Base-by-base conservation (phyloP, 345 rosid genomes). In the Eucalyptus curtisii region DNA sequence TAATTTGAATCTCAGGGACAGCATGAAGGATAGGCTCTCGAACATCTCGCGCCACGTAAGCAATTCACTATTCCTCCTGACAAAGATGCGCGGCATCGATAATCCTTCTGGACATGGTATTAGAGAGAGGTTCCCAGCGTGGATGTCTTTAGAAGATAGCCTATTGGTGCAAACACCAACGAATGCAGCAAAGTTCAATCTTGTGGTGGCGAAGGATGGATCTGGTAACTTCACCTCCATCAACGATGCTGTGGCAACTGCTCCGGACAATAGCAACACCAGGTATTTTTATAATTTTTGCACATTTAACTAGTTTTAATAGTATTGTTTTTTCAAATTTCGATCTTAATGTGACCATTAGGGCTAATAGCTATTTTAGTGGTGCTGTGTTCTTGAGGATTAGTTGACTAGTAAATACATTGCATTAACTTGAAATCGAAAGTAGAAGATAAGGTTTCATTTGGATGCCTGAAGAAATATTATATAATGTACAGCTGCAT, bases 191-290 rank as follows among this genome's bases (percentile, higher is more conserved):
- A 68, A 68, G 22, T 68, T 31, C 12, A 42, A 66, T 66, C 42
- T 31, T 7, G 42, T 66, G 22, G 79, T 66, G 79, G 79, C 79
- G 42, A 66, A 31, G 42, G 40, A 31, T 66, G 22, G 79, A 31
- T 31, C 40, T 66, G 40, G 40, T 31, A 15, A n/a, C 15, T 66
- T 66, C 71, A 64, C 37, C 33, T n/a, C 71, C 37, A n/a, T 97
- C 33, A 86, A 86, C 27, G 95, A 92, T 22, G 95, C 99, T 4
- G 93, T 95, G 76, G 94, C 92, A 0, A 96, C 96, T 19, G 96
- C 98, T 90, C 97, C 98, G 3, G 94, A 94, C 90, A 90, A 92
- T 40, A 95, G 96, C 91, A 50, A 86, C 30, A 92, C 96, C 30
- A 95, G 98, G 99, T 93, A 64, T 7, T n/a, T 64, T 64, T 30